phyloP scores from a whole-genome alignment of 768 basidiomycete species.

The Leccinum ochraceum region DNA sequence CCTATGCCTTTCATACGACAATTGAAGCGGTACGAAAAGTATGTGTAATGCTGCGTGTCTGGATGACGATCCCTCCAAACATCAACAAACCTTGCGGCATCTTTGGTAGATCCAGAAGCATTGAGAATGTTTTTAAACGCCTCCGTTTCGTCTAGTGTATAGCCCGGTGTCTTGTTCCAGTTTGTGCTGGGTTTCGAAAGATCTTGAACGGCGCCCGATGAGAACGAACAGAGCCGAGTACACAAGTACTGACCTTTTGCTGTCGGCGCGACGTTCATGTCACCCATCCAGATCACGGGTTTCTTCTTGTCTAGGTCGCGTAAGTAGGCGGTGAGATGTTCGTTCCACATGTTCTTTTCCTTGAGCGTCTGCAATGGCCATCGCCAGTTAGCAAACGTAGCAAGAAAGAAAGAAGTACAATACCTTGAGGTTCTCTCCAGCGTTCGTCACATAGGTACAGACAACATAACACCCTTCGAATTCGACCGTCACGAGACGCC shows the following conservation, averaged over 20 bases:
- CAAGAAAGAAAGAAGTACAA: not conserved
- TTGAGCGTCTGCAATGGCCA: constrained; percentile 58
- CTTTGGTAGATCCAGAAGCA: constrained; percentile 40
- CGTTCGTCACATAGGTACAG: constrained; percentile 85
- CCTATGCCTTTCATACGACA: constrained; percentile 79
- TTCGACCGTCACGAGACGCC: constrained; percentile 82
- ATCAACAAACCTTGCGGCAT: constrained; percentile 62
- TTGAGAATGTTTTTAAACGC: constrained; percentile 70
- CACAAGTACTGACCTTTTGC: constrained; percentile 49
- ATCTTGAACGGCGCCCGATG: constrained; percentile 41
- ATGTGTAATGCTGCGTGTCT: constrained; percentile 72
- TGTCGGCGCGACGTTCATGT: constrained; percentile 85
- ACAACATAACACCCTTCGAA: constrained; percentile 69
- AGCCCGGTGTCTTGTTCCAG: constrained; percentile 88
- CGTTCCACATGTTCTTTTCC: constrained; percentile 77
- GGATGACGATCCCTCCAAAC: constrained; percentile 78
- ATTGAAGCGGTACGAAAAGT: constrained; percentile 83
- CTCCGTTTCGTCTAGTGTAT: constrained; percentile 79
- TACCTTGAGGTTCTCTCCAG: constrained; percentile 76
- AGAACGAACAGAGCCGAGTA: not conserved
- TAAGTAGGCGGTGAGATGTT: constrained; percentile 72
- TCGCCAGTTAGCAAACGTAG: not conserved
- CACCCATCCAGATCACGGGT: constrained; percentile 87
- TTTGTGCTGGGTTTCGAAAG: constrained; percentile 68
- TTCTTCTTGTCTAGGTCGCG: constrained; percentile 74